Evolutionary conservation across 331 rosid species (phyloP).

Genomic region (Cydonia oblonga): DNA sequence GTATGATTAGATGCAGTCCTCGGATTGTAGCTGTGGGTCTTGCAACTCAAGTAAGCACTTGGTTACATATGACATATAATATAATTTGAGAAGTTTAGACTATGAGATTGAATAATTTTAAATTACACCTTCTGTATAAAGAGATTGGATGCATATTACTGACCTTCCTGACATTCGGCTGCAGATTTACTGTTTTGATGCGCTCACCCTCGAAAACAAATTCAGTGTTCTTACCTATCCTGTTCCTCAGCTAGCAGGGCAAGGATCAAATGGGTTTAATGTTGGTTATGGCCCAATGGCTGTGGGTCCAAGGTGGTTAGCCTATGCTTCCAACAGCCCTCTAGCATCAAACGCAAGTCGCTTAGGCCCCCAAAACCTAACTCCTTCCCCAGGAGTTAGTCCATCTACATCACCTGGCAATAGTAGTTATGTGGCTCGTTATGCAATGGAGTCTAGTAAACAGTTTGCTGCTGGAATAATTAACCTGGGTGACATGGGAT

Average conservation of each 20-base stretch:
- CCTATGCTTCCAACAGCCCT: constrained; percentile 69
- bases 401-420: constrained; percentile 70
- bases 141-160: not conserved
- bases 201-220: constrained; percentile 59
- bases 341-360: constrained; percentile 50
- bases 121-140: not conserved
- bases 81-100: not conserved
- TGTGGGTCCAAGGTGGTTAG: constrained; percentile 96
- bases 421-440: constrained; percentile 60
- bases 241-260: constrained; percentile 69
- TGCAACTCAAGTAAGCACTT: constrained; percentile 63
- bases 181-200: constrained; percentile 89
- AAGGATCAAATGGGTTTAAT: constrained; percentile 57
- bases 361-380: constrained; percentile 61
- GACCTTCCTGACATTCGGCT: constrained; percentile 13
- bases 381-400: constrained; percentile 59
- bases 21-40: constrained; percentile 83
- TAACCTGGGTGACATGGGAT: constrained; percentile 41
- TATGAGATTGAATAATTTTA: not conserved
- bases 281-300: constrained; percentile 92
- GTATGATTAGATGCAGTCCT: constrained; percentile 85
- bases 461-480: constrained; percentile 68
- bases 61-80: not conserved
- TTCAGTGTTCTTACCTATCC: constrained; percentile 81
- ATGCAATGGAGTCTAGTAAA: constrained; percentile 81